These are phyloP conservation scores for Populus pruinosa DNA, from an alignment of 345 rosid species.

Conservation along the genomic window DNA sequence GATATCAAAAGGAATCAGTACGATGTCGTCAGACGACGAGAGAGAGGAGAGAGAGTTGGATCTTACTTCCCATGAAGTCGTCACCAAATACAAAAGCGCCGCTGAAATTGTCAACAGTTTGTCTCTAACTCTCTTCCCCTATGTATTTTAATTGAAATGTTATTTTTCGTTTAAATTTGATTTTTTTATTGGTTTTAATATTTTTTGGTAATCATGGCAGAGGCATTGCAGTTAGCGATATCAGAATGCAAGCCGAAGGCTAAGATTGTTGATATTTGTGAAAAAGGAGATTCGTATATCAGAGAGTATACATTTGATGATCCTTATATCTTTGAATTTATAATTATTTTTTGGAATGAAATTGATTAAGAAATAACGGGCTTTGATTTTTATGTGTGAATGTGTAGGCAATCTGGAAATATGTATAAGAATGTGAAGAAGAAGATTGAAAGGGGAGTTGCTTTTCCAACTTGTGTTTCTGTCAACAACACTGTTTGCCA, in stretches of 20 bases:
- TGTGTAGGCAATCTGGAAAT: slow-evolving; percentile 68
- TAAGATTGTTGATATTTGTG: slow-evolving; percentile 88
- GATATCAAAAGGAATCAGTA: slow-evolving; percentile 8
- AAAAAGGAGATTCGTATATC: slow-evolving; percentile 79
- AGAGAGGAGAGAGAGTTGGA: slow-evolving; percentile 97
- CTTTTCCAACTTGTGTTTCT: slow-evolving; percentile 91
- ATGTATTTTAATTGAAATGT: not conserved
- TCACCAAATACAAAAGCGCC: slow-evolving; percentile 93
- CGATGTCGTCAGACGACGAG: slow-evolving; percentile 92
- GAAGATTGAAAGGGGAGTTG: slow-evolving; percentile 91
- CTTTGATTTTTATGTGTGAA: not conserved
- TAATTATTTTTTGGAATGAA: not conserved
- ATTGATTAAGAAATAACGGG: not conserved
- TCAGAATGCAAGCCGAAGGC: slow-evolving; percentile 76
- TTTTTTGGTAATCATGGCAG: slow-evolving; percentile 26
- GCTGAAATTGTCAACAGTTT: slow-evolving; percentile 94
- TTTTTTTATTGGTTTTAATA: not conserved
- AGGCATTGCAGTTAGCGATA: slow-evolving; percentile 77
- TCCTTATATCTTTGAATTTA: not conserved
- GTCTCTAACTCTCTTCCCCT: not conserved
- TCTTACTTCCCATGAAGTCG: slow-evolving; percentile 87
- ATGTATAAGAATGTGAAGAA: slow-evolving; percentile 94
- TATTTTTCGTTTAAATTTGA: not conserved
- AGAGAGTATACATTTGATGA: slow-evolving; percentile 57
- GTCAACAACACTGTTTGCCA: slow-evolving; percentile 86